phyloP scores from a whole-genome alignment of 2,329 filamentous ascomycete species.

The Alternaria hordeiaustralica region DNA sequence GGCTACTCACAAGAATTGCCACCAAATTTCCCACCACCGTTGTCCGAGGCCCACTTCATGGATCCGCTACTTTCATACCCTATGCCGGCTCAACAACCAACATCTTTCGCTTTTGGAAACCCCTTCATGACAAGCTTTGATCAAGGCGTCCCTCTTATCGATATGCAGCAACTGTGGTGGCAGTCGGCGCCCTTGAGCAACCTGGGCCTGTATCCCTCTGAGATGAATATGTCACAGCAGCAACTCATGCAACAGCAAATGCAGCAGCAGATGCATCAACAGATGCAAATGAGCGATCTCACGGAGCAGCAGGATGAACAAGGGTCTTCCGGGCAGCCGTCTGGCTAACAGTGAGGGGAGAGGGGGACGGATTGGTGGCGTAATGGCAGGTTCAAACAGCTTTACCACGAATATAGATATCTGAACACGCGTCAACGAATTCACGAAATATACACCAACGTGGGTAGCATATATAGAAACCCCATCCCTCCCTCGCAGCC shows the following conservation, averaged over 20 bases:
- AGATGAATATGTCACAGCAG: background rate
- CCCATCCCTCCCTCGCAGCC: too few species aligned
- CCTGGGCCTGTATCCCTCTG: background rate
- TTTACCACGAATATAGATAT: background rate
- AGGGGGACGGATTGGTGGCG: too few species aligned
- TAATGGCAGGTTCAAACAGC: too few species aligned
- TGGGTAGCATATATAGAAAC: too few species aligned
- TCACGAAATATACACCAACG: background rate
- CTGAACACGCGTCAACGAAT: background rate
- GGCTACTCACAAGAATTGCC: background rate
- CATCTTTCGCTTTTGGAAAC: constrained; percentile 20
- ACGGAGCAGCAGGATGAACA: background rate
- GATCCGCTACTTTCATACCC: background rate
- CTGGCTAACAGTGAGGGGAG: background rate
- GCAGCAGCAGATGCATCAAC: constrained; percentile 1
- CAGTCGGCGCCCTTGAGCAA: background rate
- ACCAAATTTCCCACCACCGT: background rate
- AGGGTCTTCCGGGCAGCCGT: background rate
- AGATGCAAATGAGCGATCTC: background rate
- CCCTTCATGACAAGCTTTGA: constrained; percentile 32
- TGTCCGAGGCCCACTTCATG: background rate
- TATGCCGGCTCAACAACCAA: background rate
- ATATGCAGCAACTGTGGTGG: constrained; percentile 22
- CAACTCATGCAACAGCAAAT: constrained; percentile 5
- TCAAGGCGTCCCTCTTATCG: constrained; percentile 18